Percentiles rank a stretch among this genome's conserved stretches.
phyloP scores from a whole-genome alignment of 768 basidiomycete genomes.

The Naganishia friedmannii region DNA sequence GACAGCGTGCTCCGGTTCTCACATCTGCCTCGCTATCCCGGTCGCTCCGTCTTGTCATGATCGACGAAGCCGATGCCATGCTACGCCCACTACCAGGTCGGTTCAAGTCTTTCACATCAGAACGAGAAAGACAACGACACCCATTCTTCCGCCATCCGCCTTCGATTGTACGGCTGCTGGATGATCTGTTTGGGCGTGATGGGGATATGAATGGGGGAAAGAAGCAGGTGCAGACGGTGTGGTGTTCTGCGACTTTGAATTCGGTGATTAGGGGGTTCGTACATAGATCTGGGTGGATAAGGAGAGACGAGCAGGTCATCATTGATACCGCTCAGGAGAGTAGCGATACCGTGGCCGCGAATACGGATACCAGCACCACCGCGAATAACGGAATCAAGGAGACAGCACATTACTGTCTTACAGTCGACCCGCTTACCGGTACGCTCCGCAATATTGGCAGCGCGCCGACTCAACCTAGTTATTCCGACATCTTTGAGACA shows the following conservation, averaged over 20 bases:
- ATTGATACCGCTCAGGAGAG: constrained; percentile 7
- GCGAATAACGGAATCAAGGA: background rate
- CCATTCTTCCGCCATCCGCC: constrained; percentile 25
- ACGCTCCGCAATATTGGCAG: background rate
- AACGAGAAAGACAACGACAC: constrained; percentile 21
- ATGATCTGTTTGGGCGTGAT: background rate
- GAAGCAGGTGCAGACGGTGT: constrained; percentile 17
- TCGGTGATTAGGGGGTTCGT: constrained; percentile 21
- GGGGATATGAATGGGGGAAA: background rate
- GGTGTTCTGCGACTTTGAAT: constrained; percentile 24
- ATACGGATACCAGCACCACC: background rate
- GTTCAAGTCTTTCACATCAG: constrained; percentile 1
- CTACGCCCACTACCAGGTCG: constrained; percentile 17
- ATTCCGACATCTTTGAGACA: background rate
- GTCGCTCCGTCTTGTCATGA: constrained; percentile 9
- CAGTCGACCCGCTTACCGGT: constrained; percentile 24
- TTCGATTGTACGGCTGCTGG: constrained; percentile 7
- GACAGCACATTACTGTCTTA: constrained; percentile 17
- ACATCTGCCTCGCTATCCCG: constrained; percentile 16
- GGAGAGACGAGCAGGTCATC: constrained; percentile 1
- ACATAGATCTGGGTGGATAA: constrained; percentile 6
- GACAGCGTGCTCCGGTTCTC: background rate
- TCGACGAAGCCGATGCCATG: constrained; percentile 22
- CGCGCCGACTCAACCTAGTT: background rate
- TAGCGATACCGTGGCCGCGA: background rate